Conservation (phyloP, 371 early-diverging fungal genomes). For the Mortierella sp. region DNA sequence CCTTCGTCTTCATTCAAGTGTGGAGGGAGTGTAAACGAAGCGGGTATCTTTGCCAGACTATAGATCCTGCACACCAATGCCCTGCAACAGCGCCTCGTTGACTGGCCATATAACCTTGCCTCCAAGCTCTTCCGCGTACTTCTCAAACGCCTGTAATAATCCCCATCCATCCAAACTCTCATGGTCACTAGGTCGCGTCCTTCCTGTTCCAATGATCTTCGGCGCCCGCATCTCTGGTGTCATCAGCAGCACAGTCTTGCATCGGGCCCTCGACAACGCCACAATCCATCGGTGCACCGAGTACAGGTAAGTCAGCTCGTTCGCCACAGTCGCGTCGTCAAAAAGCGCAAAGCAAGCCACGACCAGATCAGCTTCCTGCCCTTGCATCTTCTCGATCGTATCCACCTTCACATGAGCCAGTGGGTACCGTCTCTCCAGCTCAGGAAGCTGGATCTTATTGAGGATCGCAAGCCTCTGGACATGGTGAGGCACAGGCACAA, state of each 20-base stretch:
- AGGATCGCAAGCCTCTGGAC: constrained; percentile 61
- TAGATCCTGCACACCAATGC: constrained; percentile 2
- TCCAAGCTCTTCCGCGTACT: constrained; percentile 25
- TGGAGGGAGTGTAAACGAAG: no score
- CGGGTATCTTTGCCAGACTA: not conserved
- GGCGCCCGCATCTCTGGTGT: constrained; percentile 58
- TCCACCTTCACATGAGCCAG: constrained; percentile 51
- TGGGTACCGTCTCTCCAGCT: constrained; percentile 31
- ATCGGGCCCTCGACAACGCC: constrained; percentile 65
- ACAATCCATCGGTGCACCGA: constrained; percentile 70
- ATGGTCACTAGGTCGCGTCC: constrained; percentile 11
- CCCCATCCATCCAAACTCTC: constrained; percentile 50
- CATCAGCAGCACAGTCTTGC: constrained; percentile 65
- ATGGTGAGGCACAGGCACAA: constrained; percentile 68
- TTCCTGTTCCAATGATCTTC: constrained; percentile 27
- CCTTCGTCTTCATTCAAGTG: no score
- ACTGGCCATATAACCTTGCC: constrained; percentile 39
- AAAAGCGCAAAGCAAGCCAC: constrained; percentile 63
- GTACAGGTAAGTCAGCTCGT: constrained; percentile 57
- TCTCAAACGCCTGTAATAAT: constrained; percentile 46
- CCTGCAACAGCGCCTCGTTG: constrained; percentile 9
- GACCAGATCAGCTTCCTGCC: constrained; percentile 69
- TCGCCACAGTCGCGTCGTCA: constrained; percentile 35
- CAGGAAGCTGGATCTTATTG: constrained; percentile 7
- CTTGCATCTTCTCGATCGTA: constrained; percentile 70